Conservation (phyloP, 805 yeast species). For the Candida insectalens region DNA sequence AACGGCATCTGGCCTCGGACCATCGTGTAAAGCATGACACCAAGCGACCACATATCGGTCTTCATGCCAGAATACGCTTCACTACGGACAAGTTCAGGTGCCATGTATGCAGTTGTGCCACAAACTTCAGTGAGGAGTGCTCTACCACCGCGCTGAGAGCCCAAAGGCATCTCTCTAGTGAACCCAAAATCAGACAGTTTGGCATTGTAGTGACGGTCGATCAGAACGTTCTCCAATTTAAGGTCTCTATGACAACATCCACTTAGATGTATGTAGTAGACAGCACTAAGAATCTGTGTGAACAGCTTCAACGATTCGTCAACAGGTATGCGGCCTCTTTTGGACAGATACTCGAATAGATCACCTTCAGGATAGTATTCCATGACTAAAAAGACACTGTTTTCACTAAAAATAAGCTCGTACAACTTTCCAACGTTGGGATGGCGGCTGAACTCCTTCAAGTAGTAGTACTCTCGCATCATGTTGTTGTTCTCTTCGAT, state of each 20-base stretch:
- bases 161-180: slow-evolving; percentile 56
- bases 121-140: slow-evolving; percentile 68
- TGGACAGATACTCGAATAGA: slow-evolving; percentile 56
- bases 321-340: slow-evolving; percentile 37
- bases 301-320: slow-evolving; percentile 45
- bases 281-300: slow-evolving; percentile 61
- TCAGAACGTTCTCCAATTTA: slow-evolving; percentile 77
- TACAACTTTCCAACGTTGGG: slow-evolving; percentile 77
- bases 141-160: slow-evolving; percentile 6
- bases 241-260: slow-evolving; percentile 83
- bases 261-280: slow-evolving; percentile 58
- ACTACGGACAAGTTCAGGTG: slow-evolving; percentile 75
- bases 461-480: slow-evolving; percentile 84
- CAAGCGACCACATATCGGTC: slow-evolving; percentile 87
- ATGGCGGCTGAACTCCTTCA: slow-evolving; percentile 65
- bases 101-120: slow-evolving; percentile 95
- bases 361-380: slow-evolving; percentile 86
- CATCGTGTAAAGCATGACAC: slow-evolving; percentile 80
- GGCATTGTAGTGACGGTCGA: slow-evolving; percentile 47
- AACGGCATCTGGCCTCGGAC: slow-evolving; percentile 86
- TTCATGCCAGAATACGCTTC: slow-evolving; percentile 70
- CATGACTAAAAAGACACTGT: slow-evolving; percentile 73
- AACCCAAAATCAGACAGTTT: slow-evolving; percentile 92
- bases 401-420: slow-evolving; percentile 78
- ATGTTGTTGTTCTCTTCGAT: slow-evolving; percentile 67